Evolutionary conservation across 371 early-diverging fungal genomes (phyloP).

Genomic region (Mortierella sp.): DNA sequence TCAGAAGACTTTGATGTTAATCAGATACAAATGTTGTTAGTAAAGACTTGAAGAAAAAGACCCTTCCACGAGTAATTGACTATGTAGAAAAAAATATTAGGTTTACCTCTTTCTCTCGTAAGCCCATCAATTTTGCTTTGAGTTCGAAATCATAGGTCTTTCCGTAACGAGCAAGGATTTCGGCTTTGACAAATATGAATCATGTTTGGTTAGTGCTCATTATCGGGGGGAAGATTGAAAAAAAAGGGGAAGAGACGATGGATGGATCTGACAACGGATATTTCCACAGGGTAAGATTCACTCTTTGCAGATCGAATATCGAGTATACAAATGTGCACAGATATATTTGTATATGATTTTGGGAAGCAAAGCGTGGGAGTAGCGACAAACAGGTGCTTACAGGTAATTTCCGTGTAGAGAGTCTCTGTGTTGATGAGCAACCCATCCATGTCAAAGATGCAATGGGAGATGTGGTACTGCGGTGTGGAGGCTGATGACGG

Average conservation of each 20-base stretch:
- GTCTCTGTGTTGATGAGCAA: conserved; percentile 86
- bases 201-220: not conserved
- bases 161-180: conserved; percentile 75
- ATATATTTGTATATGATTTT: not conserved
- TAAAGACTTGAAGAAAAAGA: too few species aligned
- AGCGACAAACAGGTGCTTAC: conserved; percentile 44
- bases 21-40: not conserved
- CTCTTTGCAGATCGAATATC: too few species aligned
- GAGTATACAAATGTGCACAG: too few species aligned
- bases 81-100: not conserved
- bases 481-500: conserved; percentile 21
- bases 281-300: too few species aligned
- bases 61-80: not conserved
- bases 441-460: conserved; percentile 93
- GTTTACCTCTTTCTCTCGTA: conserved; percentile 70
- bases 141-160: conserved; percentile 83
- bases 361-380: conserved; percentile 2
- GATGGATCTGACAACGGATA: too few species aligned
- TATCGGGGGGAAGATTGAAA: too few species aligned
- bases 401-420: conserved; percentile 89
- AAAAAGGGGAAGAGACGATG: too few species aligned
- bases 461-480: conserved; percentile 72
- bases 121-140: conserved; percentile 88
- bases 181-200: conserved; percentile 47
- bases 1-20: conserved; percentile 67